phyloP scores from a whole-genome alignment of 2,329 filamentous ascomycete genomes.

The Catunica adiposa region DNA sequence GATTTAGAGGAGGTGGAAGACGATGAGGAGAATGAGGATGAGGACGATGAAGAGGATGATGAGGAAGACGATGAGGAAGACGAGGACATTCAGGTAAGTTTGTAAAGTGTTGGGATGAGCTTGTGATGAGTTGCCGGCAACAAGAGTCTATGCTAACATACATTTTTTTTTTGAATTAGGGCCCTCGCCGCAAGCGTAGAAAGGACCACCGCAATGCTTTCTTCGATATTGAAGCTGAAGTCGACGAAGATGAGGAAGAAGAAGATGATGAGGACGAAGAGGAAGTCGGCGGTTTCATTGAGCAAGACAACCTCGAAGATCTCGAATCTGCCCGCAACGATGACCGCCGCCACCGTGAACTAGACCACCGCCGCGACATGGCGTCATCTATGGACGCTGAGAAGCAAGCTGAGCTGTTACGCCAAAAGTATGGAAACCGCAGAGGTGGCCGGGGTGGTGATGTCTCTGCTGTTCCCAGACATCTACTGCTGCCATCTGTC shows the following conservation, averaged over 20 bases:
- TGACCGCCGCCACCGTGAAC: conserved; percentile 81
- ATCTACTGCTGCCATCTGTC: conserved; percentile 76
- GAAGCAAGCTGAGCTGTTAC: conserved; percentile 73
- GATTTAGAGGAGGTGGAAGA: conserved; percentile 22
- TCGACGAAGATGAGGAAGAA: conserved; percentile 78
- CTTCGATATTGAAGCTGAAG: conserved; percentile 95
- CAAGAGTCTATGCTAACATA: not conserved
- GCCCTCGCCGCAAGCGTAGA: conserved; percentile 65
- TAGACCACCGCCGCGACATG: conserved; percentile 80
- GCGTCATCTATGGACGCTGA: conserved; percentile 83
- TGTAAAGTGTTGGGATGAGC: too few relatives aligned
- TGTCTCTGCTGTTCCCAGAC: conserved; percentile 64
- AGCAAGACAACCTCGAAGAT: conserved; percentile 82
- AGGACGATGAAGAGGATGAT: conserved; percentile 24
- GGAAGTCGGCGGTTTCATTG: conserved; percentile 68
- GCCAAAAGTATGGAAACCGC: conserved; percentile 74
- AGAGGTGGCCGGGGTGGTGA: conserved; percentile 51
- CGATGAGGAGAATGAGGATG: conserved; percentile 22
- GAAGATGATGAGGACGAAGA: conserved; percentile 83
- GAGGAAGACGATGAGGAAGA: conserved; percentile 25
- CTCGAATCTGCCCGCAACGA: conserved; percentile 68
- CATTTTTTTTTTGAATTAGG: conserved; percentile 22
- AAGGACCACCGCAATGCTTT: conserved; percentile 65
- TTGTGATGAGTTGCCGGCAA: not conserved
- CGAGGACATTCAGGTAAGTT: conserved; percentile 45